Evolutionary conservation across 352 stramenopile genomes (phyloP).

Genomic region (Pythium utonaiense): DNA sequence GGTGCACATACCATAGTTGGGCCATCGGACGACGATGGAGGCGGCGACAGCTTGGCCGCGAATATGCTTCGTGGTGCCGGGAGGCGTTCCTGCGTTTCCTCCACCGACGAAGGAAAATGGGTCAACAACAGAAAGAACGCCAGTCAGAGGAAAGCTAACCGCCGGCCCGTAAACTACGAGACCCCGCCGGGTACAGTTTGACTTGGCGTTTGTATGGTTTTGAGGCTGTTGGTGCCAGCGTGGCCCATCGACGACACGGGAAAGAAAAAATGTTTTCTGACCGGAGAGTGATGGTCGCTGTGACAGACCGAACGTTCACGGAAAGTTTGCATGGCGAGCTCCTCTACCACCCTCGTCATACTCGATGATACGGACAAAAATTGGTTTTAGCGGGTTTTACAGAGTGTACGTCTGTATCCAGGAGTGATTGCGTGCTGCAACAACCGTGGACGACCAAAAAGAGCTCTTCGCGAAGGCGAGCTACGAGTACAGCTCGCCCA

Average conservation of each 20-base stretch:
- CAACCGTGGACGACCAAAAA: not conserved
- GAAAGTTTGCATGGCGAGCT: slow-evolving; percentile 27
- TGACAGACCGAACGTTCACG: slow-evolving; percentile 32
- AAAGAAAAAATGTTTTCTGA: slow-evolving; percentile 5
- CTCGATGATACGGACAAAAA: not conserved
- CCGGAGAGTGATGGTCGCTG: slow-evolving; percentile 8
- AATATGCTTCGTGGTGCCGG: slow-evolving; percentile 1
- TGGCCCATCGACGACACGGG: not conserved
- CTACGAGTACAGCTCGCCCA: too few species aligned
- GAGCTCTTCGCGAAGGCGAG: not conserved
- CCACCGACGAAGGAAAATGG: slow-evolving; percentile 8
- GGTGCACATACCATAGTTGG: slow-evolving; percentile 23
- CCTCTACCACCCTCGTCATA: not conserved
- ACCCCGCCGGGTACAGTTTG: not conserved
- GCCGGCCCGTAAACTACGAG: slow-evolving; percentile 8
- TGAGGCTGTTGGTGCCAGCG: not conserved
- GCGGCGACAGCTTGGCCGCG: slow-evolving; percentile 25
- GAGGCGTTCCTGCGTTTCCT: slow-evolving; percentile 6
- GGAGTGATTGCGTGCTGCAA: slow-evolving; percentile 4
- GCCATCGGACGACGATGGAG: slow-evolving; percentile 25
- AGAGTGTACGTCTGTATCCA: not conserved
- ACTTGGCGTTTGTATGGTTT: slow-evolving; percentile 13
- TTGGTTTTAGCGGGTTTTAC: not conserved
- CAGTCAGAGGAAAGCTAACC: slow-evolving; percentile 14
- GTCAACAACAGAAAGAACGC: slow-evolving; percentile 11